These are phyloP conservation scores for Penicillium sp. DNA, from an alignment of 2,329 filamentous ascomycete genomes.

Conservation along the genomic window DNA sequence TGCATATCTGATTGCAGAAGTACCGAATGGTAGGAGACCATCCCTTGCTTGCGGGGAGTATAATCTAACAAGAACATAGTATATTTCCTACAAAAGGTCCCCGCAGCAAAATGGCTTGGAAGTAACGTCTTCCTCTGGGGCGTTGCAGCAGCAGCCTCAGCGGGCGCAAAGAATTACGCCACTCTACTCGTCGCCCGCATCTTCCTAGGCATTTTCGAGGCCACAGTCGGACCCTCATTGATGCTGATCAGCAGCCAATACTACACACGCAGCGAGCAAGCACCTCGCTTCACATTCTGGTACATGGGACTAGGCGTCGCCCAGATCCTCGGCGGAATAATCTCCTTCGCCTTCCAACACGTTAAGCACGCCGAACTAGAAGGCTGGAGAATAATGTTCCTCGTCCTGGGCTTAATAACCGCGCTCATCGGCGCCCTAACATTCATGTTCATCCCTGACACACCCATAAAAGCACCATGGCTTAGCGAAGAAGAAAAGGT, in stretches of 20 bases:
- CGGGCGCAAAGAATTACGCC: slow-evolving; percentile 58
- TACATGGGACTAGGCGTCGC: slow-evolving; percentile 64
- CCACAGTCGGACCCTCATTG: slow-evolving; percentile 63
- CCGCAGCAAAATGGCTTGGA: slow-evolving; percentile 55
- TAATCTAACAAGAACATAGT: no score
- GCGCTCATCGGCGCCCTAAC: slow-evolving; percentile 47
- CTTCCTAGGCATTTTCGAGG: slow-evolving; percentile 65
- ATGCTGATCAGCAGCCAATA: slow-evolving; percentile 66
- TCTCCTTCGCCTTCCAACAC: slow-evolving; percentile 61
- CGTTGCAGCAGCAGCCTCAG: slow-evolving; percentile 43
- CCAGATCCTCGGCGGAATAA: slow-evolving; percentile 45
- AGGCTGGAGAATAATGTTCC: slow-evolving; percentile 57
- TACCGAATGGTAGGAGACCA: slow-evolving; percentile 56
- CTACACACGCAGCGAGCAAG: slow-evolving; percentile 62
- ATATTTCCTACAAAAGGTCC: slow-evolving; percentile 29
- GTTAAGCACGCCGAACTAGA: slow-evolving; percentile 43
- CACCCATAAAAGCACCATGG: slow-evolving; percentile 50
- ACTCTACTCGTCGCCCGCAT: slow-evolving; percentile 60
- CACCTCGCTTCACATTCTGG: slow-evolving; percentile 65
- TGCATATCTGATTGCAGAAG: slow-evolving; percentile 60
- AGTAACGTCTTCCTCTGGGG: slow-evolving; percentile 62
- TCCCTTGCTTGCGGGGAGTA: not conserved
- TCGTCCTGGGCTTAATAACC: slow-evolving; percentile 54
- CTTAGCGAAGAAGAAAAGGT: slow-evolving; percentile 42
- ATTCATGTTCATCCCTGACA: slow-evolving; percentile 54